A percentile compares a stretch with the other conserved stretches of the same genome.
Evolutionary conservation across 805 yeast species (phyloP).

Genomic region (Monosporozyma aerobia): DNA sequence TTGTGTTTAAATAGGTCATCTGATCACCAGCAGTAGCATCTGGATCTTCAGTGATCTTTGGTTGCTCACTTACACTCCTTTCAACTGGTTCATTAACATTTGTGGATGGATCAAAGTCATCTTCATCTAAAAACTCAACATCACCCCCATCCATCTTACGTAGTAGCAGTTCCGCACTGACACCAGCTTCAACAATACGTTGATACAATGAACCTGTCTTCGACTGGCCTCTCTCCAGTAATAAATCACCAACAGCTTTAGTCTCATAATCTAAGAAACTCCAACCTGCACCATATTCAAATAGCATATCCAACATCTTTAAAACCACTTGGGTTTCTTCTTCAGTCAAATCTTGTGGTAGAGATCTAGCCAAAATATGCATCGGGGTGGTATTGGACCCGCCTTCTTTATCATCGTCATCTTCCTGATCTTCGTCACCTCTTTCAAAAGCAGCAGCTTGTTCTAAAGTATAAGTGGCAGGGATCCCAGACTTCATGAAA

Average conservation of each 20-base stretch:
- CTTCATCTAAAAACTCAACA: conserved; percentile 47
- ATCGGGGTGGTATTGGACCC: conserved; percentile 66
- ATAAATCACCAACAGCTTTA: conserved; percentile 80
- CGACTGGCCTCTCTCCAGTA: conserved; percentile 42
- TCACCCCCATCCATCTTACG: conserved; percentile 60
- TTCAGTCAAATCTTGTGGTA: conserved; percentile 29
- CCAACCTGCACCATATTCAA: conserved; percentile 92
- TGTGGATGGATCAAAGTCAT: conserved; percentile 25
- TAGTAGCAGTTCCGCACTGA: conserved; percentile 74
- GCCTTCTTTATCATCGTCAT: conserved; percentile 15
- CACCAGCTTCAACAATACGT: conserved; percentile 70
- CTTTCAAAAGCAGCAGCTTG: conserved; percentile 55
- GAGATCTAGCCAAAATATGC: conserved; percentile 53
- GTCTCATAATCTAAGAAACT: conserved; percentile 59
- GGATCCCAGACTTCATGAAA: conserved; percentile 56
- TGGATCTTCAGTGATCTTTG: conserved; percentile 28
- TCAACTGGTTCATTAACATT: conserved; percentile 41
- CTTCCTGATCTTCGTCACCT: conserved; percentile 22
- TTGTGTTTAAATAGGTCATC: conserved; percentile 51
- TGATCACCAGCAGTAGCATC: conserved; percentile 59
- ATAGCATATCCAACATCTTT: conserved; percentile 52
- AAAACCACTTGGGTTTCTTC: conserved; percentile 40
- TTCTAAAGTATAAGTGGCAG: conserved; percentile 74
- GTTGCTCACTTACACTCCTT: conserved; percentile 35
- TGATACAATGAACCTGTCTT: conserved; percentile 36